Conservation (phyloP, 176 grass and related monocot genomes). For the Pharus latifolius region DNA sequence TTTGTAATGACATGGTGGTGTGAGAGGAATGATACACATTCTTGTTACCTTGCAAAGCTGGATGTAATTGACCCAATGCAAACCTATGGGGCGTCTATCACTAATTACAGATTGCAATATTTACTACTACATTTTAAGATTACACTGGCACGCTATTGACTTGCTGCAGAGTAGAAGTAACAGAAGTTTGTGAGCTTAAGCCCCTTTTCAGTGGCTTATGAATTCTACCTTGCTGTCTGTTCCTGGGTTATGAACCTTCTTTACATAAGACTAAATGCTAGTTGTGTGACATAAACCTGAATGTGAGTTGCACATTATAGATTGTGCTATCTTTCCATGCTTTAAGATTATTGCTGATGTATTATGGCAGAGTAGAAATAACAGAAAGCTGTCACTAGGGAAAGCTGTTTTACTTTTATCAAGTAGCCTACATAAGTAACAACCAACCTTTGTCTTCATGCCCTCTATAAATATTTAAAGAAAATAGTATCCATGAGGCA, state of each 20-base stretch:
- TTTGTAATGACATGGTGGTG: neutral
- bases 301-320: neutral
- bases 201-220: neutral
- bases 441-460: too few species aligned
- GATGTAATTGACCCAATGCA: neutral
- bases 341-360: neutral
- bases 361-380: too few species aligned
- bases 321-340: neutral
- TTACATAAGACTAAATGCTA: neutral
- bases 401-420: neutral
- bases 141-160: neutral
- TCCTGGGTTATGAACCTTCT: neutral
- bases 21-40: neutral
- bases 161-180: neutral
- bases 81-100: neutral
- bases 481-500: too few species aligned
- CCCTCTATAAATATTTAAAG: too few species aligned
- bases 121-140: neutral
- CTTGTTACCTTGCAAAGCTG: neutral
- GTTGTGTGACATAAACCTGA: neutral
- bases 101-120: neutral
- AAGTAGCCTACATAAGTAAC: too few species aligned
- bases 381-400: too few species aligned
- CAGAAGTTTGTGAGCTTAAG: neutral
- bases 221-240: neutral